These are phyloP conservation scores for Cenchrus americanus DNA, from an alignment of 176 grass and related monocot genomes.

Conservation along the genomic window DNA sequence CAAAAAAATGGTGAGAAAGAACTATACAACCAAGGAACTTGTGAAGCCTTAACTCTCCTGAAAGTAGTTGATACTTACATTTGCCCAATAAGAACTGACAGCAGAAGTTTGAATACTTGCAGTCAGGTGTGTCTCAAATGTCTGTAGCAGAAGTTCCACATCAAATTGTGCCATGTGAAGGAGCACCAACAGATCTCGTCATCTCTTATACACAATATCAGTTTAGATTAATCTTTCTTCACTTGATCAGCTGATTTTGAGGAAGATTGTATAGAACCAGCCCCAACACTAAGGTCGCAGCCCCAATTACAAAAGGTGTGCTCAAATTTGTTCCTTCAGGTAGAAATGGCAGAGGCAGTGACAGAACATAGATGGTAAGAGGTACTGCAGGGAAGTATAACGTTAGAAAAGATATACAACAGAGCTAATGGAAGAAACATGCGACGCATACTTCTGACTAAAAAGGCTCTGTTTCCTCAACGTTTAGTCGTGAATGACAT, in stretches of 20 bases:
- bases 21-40: neutral
- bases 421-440: neutral
- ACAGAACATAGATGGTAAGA: constrained; percentile 71
- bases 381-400: constrained; percentile 59
- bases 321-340: constrained; percentile 63
- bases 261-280: constrained; percentile 82
- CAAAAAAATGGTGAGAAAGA: neutral
- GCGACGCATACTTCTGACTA: neutral
- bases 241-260: constrained; percentile 40
- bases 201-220: neutral
- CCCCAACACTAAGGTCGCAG: constrained; percentile 68
- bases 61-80: neutral
- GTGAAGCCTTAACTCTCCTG: neutral
- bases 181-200: neutral
- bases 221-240: constrained; percentile 51
- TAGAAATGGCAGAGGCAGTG: constrained; percentile 77
- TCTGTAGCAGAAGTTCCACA: constrained; percentile 24
- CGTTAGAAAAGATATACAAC: constrained; percentile 27
- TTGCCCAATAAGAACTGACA: neutral
- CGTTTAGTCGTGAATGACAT: neutral
- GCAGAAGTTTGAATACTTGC: too few species aligned
- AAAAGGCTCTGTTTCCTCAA: neutral
- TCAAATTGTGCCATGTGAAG: neutral
- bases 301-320: constrained; percentile 64
- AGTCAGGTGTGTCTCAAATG: neutral